phyloP scores from a whole-genome alignment of 495 filamentous ascomycete species.

The Lasiosphaeris hirsuta region DNA sequence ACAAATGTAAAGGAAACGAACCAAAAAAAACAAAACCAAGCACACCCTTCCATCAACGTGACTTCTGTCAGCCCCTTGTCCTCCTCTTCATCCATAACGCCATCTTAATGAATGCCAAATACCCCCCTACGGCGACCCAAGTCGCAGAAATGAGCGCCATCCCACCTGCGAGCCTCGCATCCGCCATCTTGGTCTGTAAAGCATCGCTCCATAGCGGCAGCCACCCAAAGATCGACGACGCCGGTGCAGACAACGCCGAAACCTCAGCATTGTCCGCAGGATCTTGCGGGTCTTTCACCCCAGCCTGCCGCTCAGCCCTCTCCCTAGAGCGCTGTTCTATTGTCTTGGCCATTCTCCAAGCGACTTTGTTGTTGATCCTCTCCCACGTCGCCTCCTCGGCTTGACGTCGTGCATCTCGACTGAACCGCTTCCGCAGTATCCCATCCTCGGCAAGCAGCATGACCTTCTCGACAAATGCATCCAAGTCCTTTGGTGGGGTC shows the following conservation, averaged over 20 bases:
- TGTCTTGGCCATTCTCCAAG: constrained; percentile 53
- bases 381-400: constrained; percentile 62
- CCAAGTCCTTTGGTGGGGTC: constrained; percentile 51
- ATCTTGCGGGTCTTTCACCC: constrained; percentile 6
- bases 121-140: constrained; percentile 36
- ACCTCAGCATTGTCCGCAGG: not conserved
- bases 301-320: not conserved
- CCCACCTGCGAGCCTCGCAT: constrained; percentile 31
- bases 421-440: constrained; percentile 35
- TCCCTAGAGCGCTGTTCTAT: constrained; percentile 37
- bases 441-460: constrained; percentile 39
- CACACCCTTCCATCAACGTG: not conserved
- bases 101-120: constrained; percentile 22
- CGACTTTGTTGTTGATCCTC: constrained; percentile 59
- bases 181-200: constrained; percentile 19
- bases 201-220: constrained; percentile 15
- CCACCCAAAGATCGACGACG: constrained; percentile 25
- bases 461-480: constrained; percentile 48
- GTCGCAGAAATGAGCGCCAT: constrained; percentile 37
- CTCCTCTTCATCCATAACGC: constrained; percentile 19
- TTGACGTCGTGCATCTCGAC: constrained; percentile 41
- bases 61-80: not conserved
- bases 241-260: not conserved
- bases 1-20: not conserved
- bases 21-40: not conserved